Evolutionary conservation across 163 green algal genomes (phyloP), one percentile per base, ranked within the genome.

Genomic region (Smithsoniella earleae): DNA sequence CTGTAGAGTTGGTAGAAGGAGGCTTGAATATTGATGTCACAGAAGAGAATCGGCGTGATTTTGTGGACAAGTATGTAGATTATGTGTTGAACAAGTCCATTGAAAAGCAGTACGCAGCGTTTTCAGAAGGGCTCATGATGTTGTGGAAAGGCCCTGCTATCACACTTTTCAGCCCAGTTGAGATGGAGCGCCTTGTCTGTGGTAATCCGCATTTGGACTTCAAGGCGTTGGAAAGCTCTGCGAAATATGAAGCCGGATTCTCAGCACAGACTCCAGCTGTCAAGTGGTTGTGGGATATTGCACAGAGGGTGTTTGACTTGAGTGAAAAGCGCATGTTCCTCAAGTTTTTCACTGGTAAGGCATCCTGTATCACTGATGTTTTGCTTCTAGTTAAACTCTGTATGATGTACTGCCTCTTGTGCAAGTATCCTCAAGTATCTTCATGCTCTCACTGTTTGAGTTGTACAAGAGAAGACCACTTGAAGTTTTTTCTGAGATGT

Each of bases 321-420:
- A 84, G 94, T 58, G 88, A 95, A 82, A 88, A 89, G 77, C 89
- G 89, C 73, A 80, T 84, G 36, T 96, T 96, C 77, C 84, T 97
- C 45, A 96, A 96, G 80, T 97, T 97, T 79, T 95, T 96, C 83
- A 96, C 91, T 25, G 91, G 91, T 62, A 86, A 76, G 77, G 64
- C 33, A 34, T 49, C 5, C 18, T 46, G 64, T 40, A 5, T 16
- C 10, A 36, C 20, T 72, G 27, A 65, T 72, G 25, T 54, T 2
- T 46, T 13, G 31, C 1, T 36, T 33, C 20, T 58, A 36, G 20
- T 30, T 6, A 36, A 18, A 10, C n/a, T n/a, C n/a, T n/a, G n/a
- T n/a, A n/a, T n/a, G n/a, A n/a, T n/a, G n/a, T n/a, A n/a, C n/a
- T n/a, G n/a, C n/a, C n/a, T n/a, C n/a, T n/a, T n/a, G n/a, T n/a